phyloP scores from a whole-genome alignment of 2,329 filamentous ascomycete species.

The Capronia coronata region DNA sequence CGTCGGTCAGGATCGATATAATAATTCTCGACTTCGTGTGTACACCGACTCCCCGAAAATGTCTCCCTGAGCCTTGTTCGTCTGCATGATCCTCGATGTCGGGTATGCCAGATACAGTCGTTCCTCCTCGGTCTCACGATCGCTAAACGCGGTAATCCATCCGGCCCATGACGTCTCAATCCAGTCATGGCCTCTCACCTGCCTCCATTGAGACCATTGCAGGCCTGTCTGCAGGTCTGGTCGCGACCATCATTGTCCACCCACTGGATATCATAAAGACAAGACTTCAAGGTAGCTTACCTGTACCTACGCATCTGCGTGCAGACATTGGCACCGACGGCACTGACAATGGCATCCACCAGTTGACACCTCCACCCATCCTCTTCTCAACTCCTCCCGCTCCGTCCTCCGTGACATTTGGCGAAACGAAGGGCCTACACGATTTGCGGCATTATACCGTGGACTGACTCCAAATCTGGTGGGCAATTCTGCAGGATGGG shows the following conservation, averaged over 20 bases:
- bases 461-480: slow-evolving; percentile 84
- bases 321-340: background rate
- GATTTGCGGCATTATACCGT: slow-evolving; percentile 65
- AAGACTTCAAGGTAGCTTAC: slow-evolving; percentile 69
- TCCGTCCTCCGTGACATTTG: slow-evolving; percentile 49
- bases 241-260: slow-evolving; percentile 80
- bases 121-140: slow-evolving; percentile 22
- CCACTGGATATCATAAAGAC: slow-evolving; percentile 96
- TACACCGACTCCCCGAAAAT: no score
- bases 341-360: slow-evolving; percentile 36
- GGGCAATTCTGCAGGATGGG: slow-evolving; percentile 87
- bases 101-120: slow-evolving; percentile 22
- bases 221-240: slow-evolving; percentile 79
- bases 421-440: slow-evolving; percentile 51
- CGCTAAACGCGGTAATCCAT: slow-evolving; percentile 2
- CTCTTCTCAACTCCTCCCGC: slow-evolving; percentile 49
- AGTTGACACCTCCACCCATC: slow-evolving; percentile 47
- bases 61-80: no score
- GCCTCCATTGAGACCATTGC: slow-evolving; percentile 80
- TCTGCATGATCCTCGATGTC: slow-evolving; percentile 23
- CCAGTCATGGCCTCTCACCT: slow-evolving; percentile 57
- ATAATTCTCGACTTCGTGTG: no score
- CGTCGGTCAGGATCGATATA: no score
- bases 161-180: slow-evolving; percentile 34
- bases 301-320: background rate